These are phyloP conservation scores for Hypoxylon sp. DNA, from an alignment of 2,329 filamentous ascomycete genomes.

Conservation along the genomic window DNA sequence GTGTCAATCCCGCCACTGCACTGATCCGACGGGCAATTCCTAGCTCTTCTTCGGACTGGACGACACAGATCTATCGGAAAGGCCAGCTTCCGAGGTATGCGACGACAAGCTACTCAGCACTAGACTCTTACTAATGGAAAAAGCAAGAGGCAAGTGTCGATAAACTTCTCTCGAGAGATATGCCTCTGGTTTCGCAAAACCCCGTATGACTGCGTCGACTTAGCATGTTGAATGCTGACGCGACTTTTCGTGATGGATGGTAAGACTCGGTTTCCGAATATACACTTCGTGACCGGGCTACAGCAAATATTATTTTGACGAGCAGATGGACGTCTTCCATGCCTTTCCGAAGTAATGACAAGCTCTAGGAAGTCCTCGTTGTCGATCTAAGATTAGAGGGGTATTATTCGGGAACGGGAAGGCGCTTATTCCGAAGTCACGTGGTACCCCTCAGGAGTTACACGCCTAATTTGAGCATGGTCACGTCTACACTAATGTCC, in stretches of 20 bases:
- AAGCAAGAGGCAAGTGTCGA: constrained; percentile 46
- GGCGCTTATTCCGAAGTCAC: no score
- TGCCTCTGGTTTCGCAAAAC: constrained; percentile 52
- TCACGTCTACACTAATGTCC: no score
- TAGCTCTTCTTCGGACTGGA: constrained; percentile 12
- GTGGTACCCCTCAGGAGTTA: no score
- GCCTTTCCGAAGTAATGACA: no score
- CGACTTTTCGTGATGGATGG: constrained; percentile 55
- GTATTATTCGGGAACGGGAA: no score
- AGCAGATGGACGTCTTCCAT: constrained; percentile 49
- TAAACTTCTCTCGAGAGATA: constrained; percentile 48
- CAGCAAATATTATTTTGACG: background rate
- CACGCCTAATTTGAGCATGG: no score
- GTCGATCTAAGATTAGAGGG: no score
- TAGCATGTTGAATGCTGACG: constrained; percentile 51
- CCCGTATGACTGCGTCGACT: constrained; percentile 50
- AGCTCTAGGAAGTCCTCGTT: no score
- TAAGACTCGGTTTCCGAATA: constrained; percentile 30
- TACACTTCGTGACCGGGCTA: background rate
- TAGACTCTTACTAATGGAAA: constrained; percentile 50
- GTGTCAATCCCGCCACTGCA: background rate
- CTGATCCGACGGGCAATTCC: background rate
- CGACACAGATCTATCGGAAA: constrained; percentile 39
- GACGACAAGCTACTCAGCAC: constrained; percentile 49
- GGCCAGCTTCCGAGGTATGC: constrained; percentile 48